Base-by-base conservation (phyloP, 169 alveolate species). In the Besnoitia besnoiti region DNA sequence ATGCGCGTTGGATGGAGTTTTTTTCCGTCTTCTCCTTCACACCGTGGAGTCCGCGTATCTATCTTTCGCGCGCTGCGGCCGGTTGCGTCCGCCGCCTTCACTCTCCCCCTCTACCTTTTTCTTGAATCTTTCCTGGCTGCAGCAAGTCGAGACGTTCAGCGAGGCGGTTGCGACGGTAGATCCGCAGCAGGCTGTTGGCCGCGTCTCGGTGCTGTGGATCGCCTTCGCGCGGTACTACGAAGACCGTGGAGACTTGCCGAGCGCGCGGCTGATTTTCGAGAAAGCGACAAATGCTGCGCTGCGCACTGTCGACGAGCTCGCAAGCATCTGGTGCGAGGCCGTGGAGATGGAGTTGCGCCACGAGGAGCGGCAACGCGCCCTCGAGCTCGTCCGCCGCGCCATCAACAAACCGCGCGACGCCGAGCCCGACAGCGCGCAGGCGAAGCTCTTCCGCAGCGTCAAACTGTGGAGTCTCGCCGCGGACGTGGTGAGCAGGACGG, bases 151-250 rank as follows among this genome's bases (percentile, higher is more conserved):
- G 30, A 85, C 94, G 8, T 96, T 85, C 94, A 94, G 92, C 33
- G 96, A 89, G 85, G 96, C 97, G 33, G 98, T 96, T 39, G 94
- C 91, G 89, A 88, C 98, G 0, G 96, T 96, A 47, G 97, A 96
- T 55, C 96, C 97, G 44, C 92, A 93, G 89, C 90, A 90, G 87
- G 95, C 97, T 0, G 97, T 95, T 39, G 98, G 98, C 40, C 95
- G 96, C 51, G 91, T 95, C 24, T 89, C 96, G 46, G 96, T 94
- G 55, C 91, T 96, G 46, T 96, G 98, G 98, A 90, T 95, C 27
- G 94, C 95, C n/a, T 96, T 96, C 55, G 98, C 97, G 16, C 91
- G 95, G 46, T 95, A 91, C 94, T 96, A 96, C 92, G 97, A 96
- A 93, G 89, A 94, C 42, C 93, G 84, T 39, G 96, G 91, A 0